Percentiles rank a stretch among this genome's conserved stretches.
These are phyloP conservation scores for Bryum argenteum DNA, from an alignment of 225 moss, liverwort and hornwort genomes.

Conservation along the genomic window DNA sequence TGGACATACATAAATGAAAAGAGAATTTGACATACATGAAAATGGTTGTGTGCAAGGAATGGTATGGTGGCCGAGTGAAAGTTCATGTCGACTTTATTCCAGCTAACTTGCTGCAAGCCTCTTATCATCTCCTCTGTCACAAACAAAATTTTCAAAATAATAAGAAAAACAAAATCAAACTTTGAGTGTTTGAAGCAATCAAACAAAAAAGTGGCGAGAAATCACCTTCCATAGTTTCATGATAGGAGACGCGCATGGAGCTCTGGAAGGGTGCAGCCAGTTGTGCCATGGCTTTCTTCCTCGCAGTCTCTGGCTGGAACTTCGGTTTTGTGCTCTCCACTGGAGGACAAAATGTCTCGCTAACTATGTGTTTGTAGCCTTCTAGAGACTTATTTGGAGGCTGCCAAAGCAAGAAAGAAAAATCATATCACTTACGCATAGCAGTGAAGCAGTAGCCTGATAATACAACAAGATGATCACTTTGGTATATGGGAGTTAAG, in stretches of 20 bases:
- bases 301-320: slow-evolving; percentile 51
- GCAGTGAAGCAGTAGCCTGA: too few relatives aligned
- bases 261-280: slow-evolving; percentile 36
- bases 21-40: slow-evolving; percentile 30
- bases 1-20: background rate
- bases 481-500: too few relatives aligned
- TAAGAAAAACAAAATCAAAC: background rate
- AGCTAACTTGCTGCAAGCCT: slow-evolving; percentile 77
- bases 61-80: slow-evolving; percentile 82
- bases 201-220: background rate
- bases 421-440: background rate
- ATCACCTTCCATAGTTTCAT: slow-evolving; percentile 50
- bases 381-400: slow-evolving; percentile 62
- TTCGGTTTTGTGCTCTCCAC: slow-evolving; percentile 50
- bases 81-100: slow-evolving; percentile 89
- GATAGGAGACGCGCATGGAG: slow-evolving; percentile 35
- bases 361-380: slow-evolving; percentile 79
- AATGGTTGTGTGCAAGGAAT: slow-evolving; percentile 73
- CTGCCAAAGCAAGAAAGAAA: slow-evolving; percentile 33
- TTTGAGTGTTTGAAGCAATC: background rate
- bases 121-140: slow-evolving; percentile 83
- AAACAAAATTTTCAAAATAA: background rate
- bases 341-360: slow-evolving; percentile 53
- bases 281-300: slow-evolving; percentile 69
- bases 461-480: too few relatives aligned